Percentiles rank a stretch among this genome's conserved stretches.
These are phyloP conservation scores for Papiliotrema terrestris DNA, from an alignment of 1,284 basidiomycete genomes.

Conservation along the genomic window DNA sequence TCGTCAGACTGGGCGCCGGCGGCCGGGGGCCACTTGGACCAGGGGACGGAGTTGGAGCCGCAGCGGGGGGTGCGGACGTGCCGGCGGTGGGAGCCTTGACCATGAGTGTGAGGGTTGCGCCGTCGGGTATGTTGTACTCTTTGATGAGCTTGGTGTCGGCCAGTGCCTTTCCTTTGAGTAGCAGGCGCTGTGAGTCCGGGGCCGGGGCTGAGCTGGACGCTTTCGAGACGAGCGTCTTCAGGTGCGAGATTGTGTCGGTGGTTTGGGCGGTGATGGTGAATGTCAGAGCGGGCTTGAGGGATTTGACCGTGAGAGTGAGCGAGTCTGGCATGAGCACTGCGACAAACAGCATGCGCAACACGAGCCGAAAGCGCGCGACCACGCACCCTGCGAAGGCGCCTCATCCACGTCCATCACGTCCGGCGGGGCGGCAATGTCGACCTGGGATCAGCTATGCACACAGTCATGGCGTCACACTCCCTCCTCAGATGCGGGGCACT, in stretches of 20 bases:
- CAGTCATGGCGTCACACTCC: too few species aligned
- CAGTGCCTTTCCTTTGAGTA: conserved; percentile 88
- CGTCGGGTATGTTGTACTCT: conserved; percentile 78
- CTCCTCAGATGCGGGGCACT: too few species aligned
- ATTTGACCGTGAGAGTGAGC: conserved; percentile 75
- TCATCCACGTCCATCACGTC: conserved; percentile 36
- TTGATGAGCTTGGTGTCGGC: conserved; percentile 78
- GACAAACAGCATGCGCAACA: background rate
- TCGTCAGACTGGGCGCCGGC: conserved; percentile 49
- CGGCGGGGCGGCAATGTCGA: conserved; percentile 31
- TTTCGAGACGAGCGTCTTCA: conserved; percentile 68
- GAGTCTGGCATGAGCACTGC: conserved; percentile 39
- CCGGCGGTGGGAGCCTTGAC: conserved; percentile 64
- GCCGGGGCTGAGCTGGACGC: conserved; percentile 58
- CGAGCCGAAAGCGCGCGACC: background rate
- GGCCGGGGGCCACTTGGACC: conserved; percentile 22
- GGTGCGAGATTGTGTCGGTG: conserved; percentile 70
- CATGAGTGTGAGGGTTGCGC: conserved; percentile 76
- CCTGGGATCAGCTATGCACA: conserved; percentile 31
- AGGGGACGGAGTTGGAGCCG: conserved; percentile 12
- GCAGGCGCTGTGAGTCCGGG: conserved; percentile 71
- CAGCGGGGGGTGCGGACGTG: conserved; percentile 12
- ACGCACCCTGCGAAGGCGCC: conserved; percentile 24
- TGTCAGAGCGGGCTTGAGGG: conserved; percentile 74
- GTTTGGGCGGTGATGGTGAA: conserved; percentile 65